phyloP scores from a whole-genome alignment of 139 green algal genomes.

The Limnomonas spitsbergensis region DNA sequence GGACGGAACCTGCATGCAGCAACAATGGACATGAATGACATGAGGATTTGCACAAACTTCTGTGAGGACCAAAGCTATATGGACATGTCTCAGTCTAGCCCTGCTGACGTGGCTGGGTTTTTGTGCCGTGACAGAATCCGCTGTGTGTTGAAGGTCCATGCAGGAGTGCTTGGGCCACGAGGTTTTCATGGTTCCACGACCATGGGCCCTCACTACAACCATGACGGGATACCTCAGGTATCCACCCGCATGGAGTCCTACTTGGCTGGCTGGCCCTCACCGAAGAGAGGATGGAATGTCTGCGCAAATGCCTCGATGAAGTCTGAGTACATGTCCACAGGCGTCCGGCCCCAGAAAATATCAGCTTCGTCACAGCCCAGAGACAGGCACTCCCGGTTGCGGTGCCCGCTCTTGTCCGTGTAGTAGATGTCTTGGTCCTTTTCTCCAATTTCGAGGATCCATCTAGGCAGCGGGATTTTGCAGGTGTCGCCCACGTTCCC shows the following conservation, averaged over 20 bases:
- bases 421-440: slow-evolving; percentile 92
- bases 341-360: slow-evolving; percentile 82
- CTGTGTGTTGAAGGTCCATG: no score
- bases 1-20: slow-evolving; percentile 50
- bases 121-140: no score
- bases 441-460: slow-evolving; percentile 87
- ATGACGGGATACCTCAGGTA: no score
- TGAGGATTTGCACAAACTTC: no score
- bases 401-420: slow-evolving; percentile 79
- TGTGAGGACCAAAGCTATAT: not conserved
- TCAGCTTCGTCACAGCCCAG: slow-evolving; percentile 84
- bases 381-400: slow-evolving; percentile 93
- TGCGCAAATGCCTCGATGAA: slow-evolving; percentile 89
- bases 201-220: no score
- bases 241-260: no score
- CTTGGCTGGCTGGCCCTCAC: no score
- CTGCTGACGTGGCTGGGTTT: no score
- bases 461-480: slow-evolving; percentile 89
- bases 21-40: not conserved
- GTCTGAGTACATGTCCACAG: slow-evolving; percentile 87
- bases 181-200: no score
- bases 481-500: slow-evolving; percentile 91
- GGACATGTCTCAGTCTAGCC: no score
- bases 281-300: slow-evolving; percentile 66
- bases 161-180: no score